phyloP scores from a whole-genome alignment of 306 rosid genomes.

The Boehmeria nivea region DNA sequence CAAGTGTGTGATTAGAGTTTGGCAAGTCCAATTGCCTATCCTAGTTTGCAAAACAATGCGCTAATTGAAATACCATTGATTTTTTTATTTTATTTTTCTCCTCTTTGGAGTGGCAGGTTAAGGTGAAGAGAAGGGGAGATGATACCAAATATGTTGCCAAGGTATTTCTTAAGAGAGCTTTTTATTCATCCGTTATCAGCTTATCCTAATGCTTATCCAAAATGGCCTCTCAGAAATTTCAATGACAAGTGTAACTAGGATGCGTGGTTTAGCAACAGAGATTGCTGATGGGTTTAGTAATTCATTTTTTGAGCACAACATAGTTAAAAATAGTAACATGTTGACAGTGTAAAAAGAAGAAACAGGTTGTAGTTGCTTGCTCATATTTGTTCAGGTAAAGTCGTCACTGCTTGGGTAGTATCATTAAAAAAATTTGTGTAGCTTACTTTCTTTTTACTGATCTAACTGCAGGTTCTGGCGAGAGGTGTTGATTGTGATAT shows the following conservation, averaged over 20 bases:
- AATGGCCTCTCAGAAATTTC: not conserved
- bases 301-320: no score
- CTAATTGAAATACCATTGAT: no score
- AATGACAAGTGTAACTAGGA: not conserved
- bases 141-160: slow-evolving; percentile 95
- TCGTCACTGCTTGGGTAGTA: not conserved
- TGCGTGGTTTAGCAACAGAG: no score
- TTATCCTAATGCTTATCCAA: not conserved
- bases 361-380: no score
- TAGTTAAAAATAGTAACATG: no score
- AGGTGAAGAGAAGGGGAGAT: slow-evolving; percentile 97
- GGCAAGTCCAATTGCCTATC: slow-evolving; percentile 10
- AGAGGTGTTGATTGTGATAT: slow-evolving; percentile 91
- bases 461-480: slow-evolving; percentile 77
- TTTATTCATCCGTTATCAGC: not conserved
- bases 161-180: slow-evolving; percentile 33
- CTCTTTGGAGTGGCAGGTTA: slow-evolving; percentile 52
- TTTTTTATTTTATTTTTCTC: no score
- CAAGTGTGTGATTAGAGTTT: slow-evolving; percentile 6
- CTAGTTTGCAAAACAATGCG: slow-evolving; percentile 8
- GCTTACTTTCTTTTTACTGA: slow-evolving; percentile 35
- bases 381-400: not conserved
- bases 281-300: no score
- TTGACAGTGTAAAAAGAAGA: no score
- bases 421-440: slow-evolving; percentile 6